Evolutionary conservation across 257 asterid species (phyloP), one percentile per base, ranked within the genome.

Genomic region (Cinchona pubescens): DNA sequence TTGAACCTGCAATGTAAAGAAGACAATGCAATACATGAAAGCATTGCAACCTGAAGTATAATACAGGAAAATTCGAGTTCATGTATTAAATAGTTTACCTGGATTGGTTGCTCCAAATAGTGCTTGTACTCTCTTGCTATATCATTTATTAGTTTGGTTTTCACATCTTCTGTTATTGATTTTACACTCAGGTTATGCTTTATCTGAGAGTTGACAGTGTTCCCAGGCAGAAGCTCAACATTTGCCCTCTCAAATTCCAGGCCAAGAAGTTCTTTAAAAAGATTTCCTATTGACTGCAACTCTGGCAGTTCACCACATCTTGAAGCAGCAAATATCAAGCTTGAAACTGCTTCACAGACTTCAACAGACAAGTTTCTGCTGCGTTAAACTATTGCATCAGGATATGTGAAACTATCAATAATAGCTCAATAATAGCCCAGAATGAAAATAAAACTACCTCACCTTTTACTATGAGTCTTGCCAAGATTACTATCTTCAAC

Each of bases 271-370:
- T 77, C 25, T 73, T 37, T 75, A 70, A 85, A 83, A 1, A 85
- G 72, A 45, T 65, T 70, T 43, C 87, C 69, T 0, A 80, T 23
- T 0, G 74, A 73, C 42, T 83, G 77, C 9, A 85, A 62, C 83
- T 85, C 89, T 0, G 82, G 82, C 23, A 85, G 29, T 64, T 82
- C 85, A 0, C 87, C 85, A 55, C 89, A 78, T 74, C 85, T 85
- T 73, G 87, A 80, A 23, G 85, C 79, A 56, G 85, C 89, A 79
- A 76, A 83, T 80, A 85, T 71, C 59, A 85, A 73, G 68, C 82
- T 80, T n/a, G 85, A 79, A 38, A 79, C 27, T n/a, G 84, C 87
- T 75, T 83, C 89, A 38, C 42, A 16, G 2, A 76, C 77, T 29
- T 80, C 79, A 73, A 13, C 70, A 16, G 83, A 30, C 61, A 85